Base-by-base conservation (phyloP, 78 protist species). In the Chrysochromulina tobinii region DNA sequence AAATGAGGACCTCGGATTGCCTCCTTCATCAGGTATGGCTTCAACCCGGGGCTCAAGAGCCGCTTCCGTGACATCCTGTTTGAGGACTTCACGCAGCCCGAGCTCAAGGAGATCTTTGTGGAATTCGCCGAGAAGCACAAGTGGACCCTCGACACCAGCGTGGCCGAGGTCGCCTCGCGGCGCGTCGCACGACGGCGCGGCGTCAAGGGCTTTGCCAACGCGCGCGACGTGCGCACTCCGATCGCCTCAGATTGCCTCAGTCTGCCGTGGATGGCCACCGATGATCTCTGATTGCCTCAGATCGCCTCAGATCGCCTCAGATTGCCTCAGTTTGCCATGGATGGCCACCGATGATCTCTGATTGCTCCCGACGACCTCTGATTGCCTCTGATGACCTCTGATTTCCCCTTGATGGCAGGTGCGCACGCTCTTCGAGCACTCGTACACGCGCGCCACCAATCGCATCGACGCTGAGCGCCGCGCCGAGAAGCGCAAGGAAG, bases 131-230 rank as follows among this genome's bases (percentile, higher is more conserved):
- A 67, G 11, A 14, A 12, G 23, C 23, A 12, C 64, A 59, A 59
- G 12, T 59, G 64, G 64, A 12, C 23, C 7, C 12, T 14, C 12
- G 7, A 7, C 23, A 12, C 7, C 23, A 12, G 0, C 7, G 83
- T 75, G 57, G 58, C 23, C 27, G 58, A 17, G 5, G 83, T 75
- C 3, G 83, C 83, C 5, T 54, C 83, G 25, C 55, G 83, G 23
- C 83, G 83, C 58, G 27, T 50, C 4, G 83, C 83, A 57, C 83
- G 83, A 1, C 20, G 58, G 57, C 83, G 83, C 23, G 83, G 83
- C 18, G 14, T 2, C n/a, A 7, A 17, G 27, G 57, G 83, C 87
- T 79, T 79, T 11, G 87, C 64, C 5, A 79, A 79, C 48, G 87
- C 87, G 38, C 90, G 94, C 12, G 64, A 59, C 64, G 64, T 12